phyloP scores from a whole-genome alignment of 345 rosid species.

The Cochlearia excelsa region DNA sequence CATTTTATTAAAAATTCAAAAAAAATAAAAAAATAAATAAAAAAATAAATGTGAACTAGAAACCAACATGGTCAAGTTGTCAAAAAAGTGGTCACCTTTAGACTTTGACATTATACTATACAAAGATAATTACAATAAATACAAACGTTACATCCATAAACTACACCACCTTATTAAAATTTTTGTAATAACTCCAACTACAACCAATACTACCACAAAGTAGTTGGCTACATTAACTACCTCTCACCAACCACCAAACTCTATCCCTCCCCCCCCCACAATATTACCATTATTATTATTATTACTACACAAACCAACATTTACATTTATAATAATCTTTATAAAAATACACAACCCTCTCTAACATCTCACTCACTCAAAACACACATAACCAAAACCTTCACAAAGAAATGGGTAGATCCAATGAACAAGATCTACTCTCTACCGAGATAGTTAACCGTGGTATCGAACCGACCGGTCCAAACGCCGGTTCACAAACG shows the following conservation, averaged over 20 bases:
- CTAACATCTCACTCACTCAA: constrained; percentile 4
- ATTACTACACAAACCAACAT: constrained; percentile 21
- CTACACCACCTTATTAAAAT: no score
- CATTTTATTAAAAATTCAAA: no score
- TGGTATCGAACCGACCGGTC: constrained; percentile 85
- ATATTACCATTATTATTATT: constrained; percentile 26
- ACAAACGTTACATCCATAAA: no score
- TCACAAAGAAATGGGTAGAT: constrained; percentile 34
- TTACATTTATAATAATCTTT: constrained; percentile 31
- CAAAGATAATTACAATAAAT: no score
- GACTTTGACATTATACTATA: no score
- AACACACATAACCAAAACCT: neutral
- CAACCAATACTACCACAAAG: constrained; percentile 36
- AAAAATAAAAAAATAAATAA: no score
- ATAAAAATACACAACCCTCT: constrained; percentile 9
- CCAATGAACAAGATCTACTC: constrained; percentile 68
- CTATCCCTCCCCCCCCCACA: constrained; percentile 13
- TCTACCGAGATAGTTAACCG: constrained; percentile 93
- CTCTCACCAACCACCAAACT: constrained; percentile 42
- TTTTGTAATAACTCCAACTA: constrained; percentile 46
- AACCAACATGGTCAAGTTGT: no score
- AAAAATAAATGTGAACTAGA: no score
- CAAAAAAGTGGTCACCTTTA: no score
- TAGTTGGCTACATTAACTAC: constrained; percentile 65
- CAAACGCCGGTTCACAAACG: constrained; percentile 77